phyloP scores from a whole-genome alignment of 192 early-diverging fungal species.

The Geranomyces variabilis region DNA sequence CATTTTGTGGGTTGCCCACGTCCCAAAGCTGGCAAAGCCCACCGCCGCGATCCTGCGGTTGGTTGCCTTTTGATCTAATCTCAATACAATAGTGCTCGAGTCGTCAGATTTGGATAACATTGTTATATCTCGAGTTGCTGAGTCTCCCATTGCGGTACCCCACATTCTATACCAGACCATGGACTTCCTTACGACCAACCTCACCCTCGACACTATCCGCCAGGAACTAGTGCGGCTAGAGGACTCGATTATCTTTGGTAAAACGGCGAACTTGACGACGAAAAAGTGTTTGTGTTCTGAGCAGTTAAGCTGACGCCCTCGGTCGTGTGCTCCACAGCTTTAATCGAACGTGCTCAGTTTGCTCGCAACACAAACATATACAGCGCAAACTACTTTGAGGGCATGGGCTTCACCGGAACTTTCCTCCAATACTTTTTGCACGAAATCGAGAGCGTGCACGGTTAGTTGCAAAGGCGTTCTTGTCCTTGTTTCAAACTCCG shows the following conservation, averaged over 20 bases:
- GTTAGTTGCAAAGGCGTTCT: slow-evolving; percentile 47
- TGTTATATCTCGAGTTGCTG: too few species aligned
- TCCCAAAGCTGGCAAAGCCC: too few species aligned
- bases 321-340: slow-evolving; percentile 64
- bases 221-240: slow-evolving; percentile 84
- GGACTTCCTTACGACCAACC: slow-evolving; percentile 2
- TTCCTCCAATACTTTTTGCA: slow-evolving; percentile 91
- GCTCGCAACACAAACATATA: slow-evolving; percentile 83
- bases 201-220: slow-evolving; percentile 49
- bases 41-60: too few species aligned
- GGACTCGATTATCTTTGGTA: slow-evolving; percentile 92
- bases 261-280: background rate
- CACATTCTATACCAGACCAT: too few species aligned
- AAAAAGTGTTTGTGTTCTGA: background rate
- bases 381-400: slow-evolving; percentile 60
- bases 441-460: slow-evolving; percentile 91
- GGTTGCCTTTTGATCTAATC: too few species aligned
- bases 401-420: slow-evolving; percentile 71
- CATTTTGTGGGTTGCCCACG: too few species aligned
- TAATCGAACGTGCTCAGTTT: slow-evolving; percentile 95
- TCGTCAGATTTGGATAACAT: too few species aligned
- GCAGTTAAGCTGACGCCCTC: background rate
- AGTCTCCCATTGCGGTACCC: too few species aligned
- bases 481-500: background rate
- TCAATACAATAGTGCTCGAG: too few species aligned